phyloP scores from a whole-genome alignment of 1,284 basidiomycete genomes.

The Taiwanofungus camphoratus region DNA sequence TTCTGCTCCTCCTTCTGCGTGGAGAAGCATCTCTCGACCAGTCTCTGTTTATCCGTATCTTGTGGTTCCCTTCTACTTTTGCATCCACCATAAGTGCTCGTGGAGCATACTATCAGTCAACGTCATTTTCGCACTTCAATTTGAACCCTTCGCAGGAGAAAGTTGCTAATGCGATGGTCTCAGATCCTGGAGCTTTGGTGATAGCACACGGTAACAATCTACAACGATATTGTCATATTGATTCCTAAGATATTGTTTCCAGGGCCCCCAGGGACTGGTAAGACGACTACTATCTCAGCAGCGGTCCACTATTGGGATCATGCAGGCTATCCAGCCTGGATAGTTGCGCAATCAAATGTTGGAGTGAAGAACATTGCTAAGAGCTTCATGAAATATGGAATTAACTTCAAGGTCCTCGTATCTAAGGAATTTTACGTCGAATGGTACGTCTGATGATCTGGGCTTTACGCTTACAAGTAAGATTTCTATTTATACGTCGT shows the following conservation, averaged over 20 bases:
- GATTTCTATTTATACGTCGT: neutral
- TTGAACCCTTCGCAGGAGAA: conserved; percentile 4
- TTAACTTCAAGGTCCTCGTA: conserved; percentile 36
- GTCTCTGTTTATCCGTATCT: neutral
- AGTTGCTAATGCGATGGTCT: conserved; percentile 2
- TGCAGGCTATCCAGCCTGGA: conserved; percentile 17
- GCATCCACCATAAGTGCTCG: conserved; percentile 9
- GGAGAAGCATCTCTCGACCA: neutral
- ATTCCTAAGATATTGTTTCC: neutral
- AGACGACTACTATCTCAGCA: conserved; percentile 32
- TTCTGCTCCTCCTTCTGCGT: conserved; percentile 3
- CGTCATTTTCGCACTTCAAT: conserved; percentile 2
- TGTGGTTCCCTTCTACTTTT: conserved; percentile 11
- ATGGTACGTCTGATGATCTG: conserved; percentile 39
- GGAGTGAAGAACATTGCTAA: conserved; percentile 50
- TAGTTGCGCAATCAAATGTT: conserved; percentile 33
- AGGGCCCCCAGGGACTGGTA: conserved; percentile 24
- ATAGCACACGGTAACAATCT: conserved; percentile 13
- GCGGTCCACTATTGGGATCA: conserved; percentile 12
- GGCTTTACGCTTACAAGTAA: too few relatives aligned
- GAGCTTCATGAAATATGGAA: conserved; percentile 29
- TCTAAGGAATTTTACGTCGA: conserved; percentile 50
- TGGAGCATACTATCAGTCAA: conserved; percentile 6
- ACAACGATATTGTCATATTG: neutral
- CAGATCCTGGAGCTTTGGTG: neutral